Evolutionary conservation across 805 yeast genomes (phyloP), one percentile per base, ranked within the genome.

Genomic region (Middelhovenomyces tepae): DNA sequence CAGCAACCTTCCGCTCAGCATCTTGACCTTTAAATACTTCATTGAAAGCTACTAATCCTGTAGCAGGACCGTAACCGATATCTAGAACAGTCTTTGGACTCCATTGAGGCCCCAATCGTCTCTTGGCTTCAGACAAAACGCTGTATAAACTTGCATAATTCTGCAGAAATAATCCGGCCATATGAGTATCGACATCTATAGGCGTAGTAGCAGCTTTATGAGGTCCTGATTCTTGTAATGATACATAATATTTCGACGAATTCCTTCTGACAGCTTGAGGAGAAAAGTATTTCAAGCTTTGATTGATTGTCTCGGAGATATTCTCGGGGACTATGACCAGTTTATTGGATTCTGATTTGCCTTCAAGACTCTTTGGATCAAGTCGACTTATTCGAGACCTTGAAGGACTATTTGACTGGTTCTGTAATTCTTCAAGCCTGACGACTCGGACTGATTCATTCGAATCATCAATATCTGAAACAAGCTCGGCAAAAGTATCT

Each of bases 1-100:
- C 81, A 0, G 82, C 75, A 24, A 83, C 85, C 46, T 83, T 83
- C 9, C 62, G 60, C 13, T 59, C 59, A 0, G 94, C 85, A 13
- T 57, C 53, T 5, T 17, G 28, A 3, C 29, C 43, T 13, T 67
- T 67, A 75, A 84, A 73, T 1, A 87, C 47, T 47, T 86, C 95
- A 50, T 87, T 84, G 33, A 86, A 61, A 0, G 94, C 97, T 10
- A 87, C 59, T 64, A 91, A 75, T 2, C 96, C 96, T 0, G 93
- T 78, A 2, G 85, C 89, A 1, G 98, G 97, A 0, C 98, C 97
- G 50, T 69, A 76, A 0, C 95, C 89, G 9, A 84, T 71, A 48
- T 84, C 93, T 31, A 91, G 62, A 0, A 91, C 71, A 4, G 71
- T 62, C 18, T 67, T 49, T 0, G 96, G 96, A 15, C 54, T 54